Evolutionary conservation across 495 filamentous ascomycete species (phyloP).

Genomic region (Trichocladium uniseriatum): DNA sequence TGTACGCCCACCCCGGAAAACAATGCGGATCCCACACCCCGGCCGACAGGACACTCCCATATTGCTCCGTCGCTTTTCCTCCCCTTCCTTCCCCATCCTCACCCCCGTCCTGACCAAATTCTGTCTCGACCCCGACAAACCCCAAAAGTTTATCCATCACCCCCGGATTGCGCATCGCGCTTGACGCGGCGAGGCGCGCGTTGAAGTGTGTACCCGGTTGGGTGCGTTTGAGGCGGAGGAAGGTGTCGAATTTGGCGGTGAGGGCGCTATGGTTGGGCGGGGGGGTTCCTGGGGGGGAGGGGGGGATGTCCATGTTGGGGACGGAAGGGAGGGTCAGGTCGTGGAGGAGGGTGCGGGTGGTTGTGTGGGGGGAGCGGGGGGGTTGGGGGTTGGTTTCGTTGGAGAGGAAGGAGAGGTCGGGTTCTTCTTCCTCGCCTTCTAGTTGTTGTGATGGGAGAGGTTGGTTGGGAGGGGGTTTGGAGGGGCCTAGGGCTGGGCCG

Average conservation of each 20-base stretch:
- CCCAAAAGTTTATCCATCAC: slow-evolving; percentile 68
- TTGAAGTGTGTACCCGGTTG: slow-evolving; percentile 72
- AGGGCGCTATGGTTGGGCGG: slow-evolving; percentile 38
- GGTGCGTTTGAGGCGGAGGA: slow-evolving; percentile 68
- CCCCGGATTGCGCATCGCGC: slow-evolving; percentile 71
- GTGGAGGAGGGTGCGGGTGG: slow-evolving; percentile 56
- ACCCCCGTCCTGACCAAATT: slow-evolving; percentile 12
- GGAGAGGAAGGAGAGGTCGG: slow-evolving; percentile 19
- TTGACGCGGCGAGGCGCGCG: slow-evolving; percentile 58
- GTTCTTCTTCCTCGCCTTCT: too few species aligned
- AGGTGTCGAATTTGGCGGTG: slow-evolving; percentile 70
- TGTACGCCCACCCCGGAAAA: slow-evolving; percentile 66
- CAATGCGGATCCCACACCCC: slow-evolving; percentile 58
- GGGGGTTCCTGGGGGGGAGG: slow-evolving; percentile 73
- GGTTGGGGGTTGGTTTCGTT: slow-evolving; percentile 1
- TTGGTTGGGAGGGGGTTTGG: slow-evolving; percentile 5
- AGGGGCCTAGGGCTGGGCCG: slow-evolving; percentile 23
- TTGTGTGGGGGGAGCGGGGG: slow-evolving; percentile 60
- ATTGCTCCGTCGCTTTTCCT: slow-evolving; percentile 42
- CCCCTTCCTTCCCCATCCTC: not conserved
- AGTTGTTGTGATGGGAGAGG: too few species aligned
- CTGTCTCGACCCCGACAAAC: slow-evolving; percentile 60
- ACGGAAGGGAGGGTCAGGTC: slow-evolving; percentile 77
- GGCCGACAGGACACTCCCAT: slow-evolving; percentile 58
- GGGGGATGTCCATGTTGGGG: slow-evolving; percentile 72